These are phyloP conservation scores for Cavenderia fasciculata DNA, from an alignment of 78 protist species.

Conservation along the genomic window DNA sequence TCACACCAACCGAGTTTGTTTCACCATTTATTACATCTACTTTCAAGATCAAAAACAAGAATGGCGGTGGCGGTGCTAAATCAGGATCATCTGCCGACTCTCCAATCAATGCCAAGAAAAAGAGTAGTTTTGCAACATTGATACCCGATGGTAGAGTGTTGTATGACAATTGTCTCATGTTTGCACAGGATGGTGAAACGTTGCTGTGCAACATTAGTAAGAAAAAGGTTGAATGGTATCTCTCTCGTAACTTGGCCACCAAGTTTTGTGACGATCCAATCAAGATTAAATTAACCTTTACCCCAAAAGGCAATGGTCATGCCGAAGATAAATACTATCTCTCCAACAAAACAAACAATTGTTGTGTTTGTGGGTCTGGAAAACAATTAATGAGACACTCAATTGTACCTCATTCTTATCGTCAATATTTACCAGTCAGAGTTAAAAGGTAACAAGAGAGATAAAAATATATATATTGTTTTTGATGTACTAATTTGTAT, in stretches of 20 bases:
- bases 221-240: conserved; percentile 66
- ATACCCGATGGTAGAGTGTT: conserved; percentile 37
- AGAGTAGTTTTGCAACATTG: background rate
- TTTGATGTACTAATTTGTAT: conserved; percentile 4
- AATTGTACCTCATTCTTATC: conserved; percentile 66
- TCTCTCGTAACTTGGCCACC: conserved; percentile 3
- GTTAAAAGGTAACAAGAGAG: conserved; percentile 28
- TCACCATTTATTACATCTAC: conserved; percentile 31
- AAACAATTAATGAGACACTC: conserved; percentile 51
- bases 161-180: conserved; percentile 67
- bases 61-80: background rate
- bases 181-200: conserved; percentile 26
- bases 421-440: conserved; percentile 54
- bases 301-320: conserved; percentile 69
- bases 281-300: conserved; percentile 18
- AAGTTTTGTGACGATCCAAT: conserved; percentile 15
- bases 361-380: conserved; percentile 63
- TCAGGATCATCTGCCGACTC: background rate
- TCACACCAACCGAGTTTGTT: background rate
- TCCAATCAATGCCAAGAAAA: background rate
- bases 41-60: conserved; percentile 34
- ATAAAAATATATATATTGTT: too few relatives aligned
- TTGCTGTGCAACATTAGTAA: conserved; percentile 53
- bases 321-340: conserved; percentile 48
- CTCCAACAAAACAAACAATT: conserved; percentile 33